Base-by-base conservation (phyloP, 352 stramenopile genomes). In the Pythium sp. region DNA sequence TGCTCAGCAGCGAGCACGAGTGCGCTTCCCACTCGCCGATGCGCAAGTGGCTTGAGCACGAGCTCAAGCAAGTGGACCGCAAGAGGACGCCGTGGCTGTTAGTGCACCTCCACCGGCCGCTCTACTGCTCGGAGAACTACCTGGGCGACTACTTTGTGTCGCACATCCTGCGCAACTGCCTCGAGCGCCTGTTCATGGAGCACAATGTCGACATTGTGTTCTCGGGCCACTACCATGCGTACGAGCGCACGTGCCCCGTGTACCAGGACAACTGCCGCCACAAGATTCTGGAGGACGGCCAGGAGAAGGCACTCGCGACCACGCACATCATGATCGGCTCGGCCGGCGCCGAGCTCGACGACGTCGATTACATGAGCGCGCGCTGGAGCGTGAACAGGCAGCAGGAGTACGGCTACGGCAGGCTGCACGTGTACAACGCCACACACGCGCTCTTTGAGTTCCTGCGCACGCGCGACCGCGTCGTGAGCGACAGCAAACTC, bases 281-380 rank as follows among this genome's bases (percentile, higher is more conserved):
- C 20, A 69, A 71, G 22, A 36, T 47, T 0, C 22, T 71, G 32
- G n/a, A 38, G 7, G 57, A 32, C 24, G 60, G 51, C 4, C 14
- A 51, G 24, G 70, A 72, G 15, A 56, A 66, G 5, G 67, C 71
- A 20, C 55, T 65, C 30, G 78, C 71, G 6, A 67, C 78, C 1
- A 65, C 69, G 11, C 75, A 83, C 58, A 70, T 85, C 57, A 85
- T 83, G 75, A 69, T 85, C 46, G 78, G 78, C 43, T 81, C 78
- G 12, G 78, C 68, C 9, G 78, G 75, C n/a, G 75, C 72, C 3
- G 75, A 75, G 59, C 55, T 85, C 5, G 78, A 85, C 63, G 69
- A 80, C 20, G 67, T 73, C 2, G 58, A 71, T 22, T 82, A 79
- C 55, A 28, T 69, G 34, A 26, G 11, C 4, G 38, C 30, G 4